Base-by-base conservation (phyloP, 306 rosid genomes). In the Adenanthera pavonina region DNA sequence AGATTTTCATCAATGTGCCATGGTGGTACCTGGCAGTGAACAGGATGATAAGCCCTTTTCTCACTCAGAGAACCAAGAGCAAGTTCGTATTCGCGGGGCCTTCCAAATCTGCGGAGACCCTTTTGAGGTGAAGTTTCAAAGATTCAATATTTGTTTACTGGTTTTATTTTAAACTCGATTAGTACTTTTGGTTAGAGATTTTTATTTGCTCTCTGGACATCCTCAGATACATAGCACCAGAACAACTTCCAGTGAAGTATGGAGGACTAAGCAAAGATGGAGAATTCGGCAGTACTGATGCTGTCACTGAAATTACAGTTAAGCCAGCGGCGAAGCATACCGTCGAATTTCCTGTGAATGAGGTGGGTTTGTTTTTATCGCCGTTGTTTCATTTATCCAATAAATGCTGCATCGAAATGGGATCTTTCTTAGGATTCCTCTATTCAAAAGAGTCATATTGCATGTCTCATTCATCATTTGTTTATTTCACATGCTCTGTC, bases 11-110 rank as follows among this genome's bases (percentile, higher is more conserved):
- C 92, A 91, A 90, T 86, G 97, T 93, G 43, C 98, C 97, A 47
- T 93, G 96, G 87, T 93, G 98, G 98, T 93, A 93, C 79, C 81
- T 90, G 76, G 97, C 94, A 49, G 90, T 87, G 82, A 91, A 85
- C 72, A 79, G 87, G 65, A 90, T 92, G 97, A 90, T 92, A 76
- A 92, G 97, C 80, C 97, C 97, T 35, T 93, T 93, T 20, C 79
- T 93, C 6, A 93, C 94, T 2, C 93, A 88, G 80, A 90, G 92
- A 78, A 88, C 89, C 36, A 91, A 91, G 75, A 91, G 94, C 94
- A 93, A 93, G 85, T 89, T 91, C 80, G 90, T 91, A 11, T 93
- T 89, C 59, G 94, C 97, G 3, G 94, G 96, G 41, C 97, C 97
- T 60, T 87, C 97, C 14, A 91, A 89, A 83, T 87, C 95, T 67